Percentiles rank a stretch among this genome's conserved stretches.
Evolutionary conservation across 768 basidiomycete genomes (phyloP).

Genomic region (Rhodotorula diobovata): DNA sequence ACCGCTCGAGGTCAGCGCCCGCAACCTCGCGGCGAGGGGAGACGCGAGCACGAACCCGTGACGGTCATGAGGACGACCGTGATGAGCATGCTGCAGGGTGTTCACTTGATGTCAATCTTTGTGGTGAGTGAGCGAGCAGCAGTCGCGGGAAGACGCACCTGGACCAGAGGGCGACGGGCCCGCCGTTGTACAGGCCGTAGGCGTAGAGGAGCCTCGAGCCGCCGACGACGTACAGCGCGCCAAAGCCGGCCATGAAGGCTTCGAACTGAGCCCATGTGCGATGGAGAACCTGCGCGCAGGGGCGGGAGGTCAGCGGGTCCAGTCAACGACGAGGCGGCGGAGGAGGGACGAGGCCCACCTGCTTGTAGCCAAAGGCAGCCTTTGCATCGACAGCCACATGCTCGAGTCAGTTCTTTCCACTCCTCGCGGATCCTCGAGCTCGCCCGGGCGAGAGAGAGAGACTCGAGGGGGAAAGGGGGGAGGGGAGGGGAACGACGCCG

Average conservation of each 20-base stretch:
- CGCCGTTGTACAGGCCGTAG: slow-evolving; percentile 75
- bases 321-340: slow-evolving; percentile 6
- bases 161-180: slow-evolving; percentile 78
- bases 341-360: slow-evolving; percentile 10
- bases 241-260: slow-evolving; percentile 82
- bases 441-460: slow-evolving; percentile 40
- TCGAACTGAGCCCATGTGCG: slow-evolving; percentile 77
- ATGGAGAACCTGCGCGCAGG: slow-evolving; percentile 66
- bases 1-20: neutral
- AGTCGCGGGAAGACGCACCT: slow-evolving; percentile 46
- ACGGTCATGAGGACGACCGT: slow-evolving; percentile 83
- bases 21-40: neutral
- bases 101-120: no score
- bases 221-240: slow-evolving; percentile 84
- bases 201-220: slow-evolving; percentile 65
- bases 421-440: neutral
- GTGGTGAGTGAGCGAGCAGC: neutral
- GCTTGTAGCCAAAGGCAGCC: slow-evolving; percentile 43
- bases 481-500: slow-evolving; percentile 42
- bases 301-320: neutral
- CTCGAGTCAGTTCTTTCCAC: neutral
- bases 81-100: slow-evolving; percentile 56
- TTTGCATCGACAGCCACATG: neutral
- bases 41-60: slow-evolving; percentile 48
- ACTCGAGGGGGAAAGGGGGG: slow-evolving; percentile 53